Percentiles rank a stretch among this genome's conserved stretches.
phyloP scores from a whole-genome alignment of 179 eudicot genomes.

The Spinacia oleracea region DNA sequence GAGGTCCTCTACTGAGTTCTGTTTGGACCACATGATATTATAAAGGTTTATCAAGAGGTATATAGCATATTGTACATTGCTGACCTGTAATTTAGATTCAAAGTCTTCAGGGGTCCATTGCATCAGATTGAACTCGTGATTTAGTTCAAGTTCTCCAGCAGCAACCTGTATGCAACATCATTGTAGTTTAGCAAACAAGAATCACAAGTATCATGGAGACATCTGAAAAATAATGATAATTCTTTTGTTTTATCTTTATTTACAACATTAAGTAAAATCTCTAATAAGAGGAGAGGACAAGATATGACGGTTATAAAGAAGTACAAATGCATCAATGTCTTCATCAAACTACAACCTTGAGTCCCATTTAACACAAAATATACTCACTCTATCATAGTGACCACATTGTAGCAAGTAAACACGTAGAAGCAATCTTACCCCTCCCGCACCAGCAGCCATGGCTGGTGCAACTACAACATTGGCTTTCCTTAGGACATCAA shows the following conservation, averaged over 20 bases:
- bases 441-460: conserved; percentile 98
- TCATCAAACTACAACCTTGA: neutral
- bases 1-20: neutral
- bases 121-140: conserved; percentile 59
- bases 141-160: conserved; percentile 96
- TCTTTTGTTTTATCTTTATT: neutral
- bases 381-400: neutral
- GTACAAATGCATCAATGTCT: neutral
- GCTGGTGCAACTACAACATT: conserved; percentile 92
- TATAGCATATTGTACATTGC: conserved; percentile 3
- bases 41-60: conserved; percentile 5
- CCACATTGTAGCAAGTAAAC: conserved; percentile 13
- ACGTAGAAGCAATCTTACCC: conserved; percentile 51
- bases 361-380: neutral
- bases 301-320: neutral
- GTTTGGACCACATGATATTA: neutral
- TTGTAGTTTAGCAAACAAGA: conserved; percentile 2
- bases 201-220: neutral
- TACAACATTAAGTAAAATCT: neutral
- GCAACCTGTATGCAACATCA: conserved; percentile 65
- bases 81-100: conserved; percentile 90
- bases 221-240: conserved; percentile 6
- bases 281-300: neutral
- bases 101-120: conserved; percentile 95
- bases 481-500: conserved; percentile 83